A percentile compares a stretch with the other conserved stretches of the same genome.
These are phyloP conservation scores for Penicillium cinerascens DNA, from an alignment of 495 filamentous ascomycete species.

Conservation along the genomic window DNA sequence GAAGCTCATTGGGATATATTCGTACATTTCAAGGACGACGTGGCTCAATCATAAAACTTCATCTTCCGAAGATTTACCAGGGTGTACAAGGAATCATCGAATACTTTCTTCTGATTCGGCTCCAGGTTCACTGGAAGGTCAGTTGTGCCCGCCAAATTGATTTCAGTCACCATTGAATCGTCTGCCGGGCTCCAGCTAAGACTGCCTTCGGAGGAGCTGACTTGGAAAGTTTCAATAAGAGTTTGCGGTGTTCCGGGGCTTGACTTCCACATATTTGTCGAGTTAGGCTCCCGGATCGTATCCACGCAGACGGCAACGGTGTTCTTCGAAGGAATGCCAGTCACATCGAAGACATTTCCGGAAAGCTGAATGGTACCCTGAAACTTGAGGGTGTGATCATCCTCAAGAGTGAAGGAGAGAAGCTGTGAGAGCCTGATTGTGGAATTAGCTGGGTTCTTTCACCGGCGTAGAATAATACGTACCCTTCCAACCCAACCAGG, in stretches of 20 bases:
- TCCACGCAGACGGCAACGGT: constrained; percentile 59
- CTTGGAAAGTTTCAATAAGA: constrained; percentile 29
- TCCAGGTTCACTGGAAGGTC: constrained; percentile 28
- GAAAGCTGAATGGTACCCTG: constrained; percentile 45
- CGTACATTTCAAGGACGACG: not conserved
- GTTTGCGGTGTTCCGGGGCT: constrained; percentile 13
- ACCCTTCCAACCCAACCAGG: constrained; percentile 69
- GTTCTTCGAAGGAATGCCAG: constrained; percentile 25
- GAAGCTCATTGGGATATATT: not conserved
- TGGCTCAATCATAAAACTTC: constrained; percentile 24
- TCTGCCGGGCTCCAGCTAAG: constrained; percentile 24
- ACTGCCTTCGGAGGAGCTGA: constrained; percentile 10
- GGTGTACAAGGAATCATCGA: constrained; percentile 60
- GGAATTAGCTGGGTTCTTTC: constrained; percentile 8
- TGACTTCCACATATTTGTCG: constrained; percentile 34
- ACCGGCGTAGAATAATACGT: constrained; percentile 19
- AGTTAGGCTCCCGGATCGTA: constrained; percentile 38
- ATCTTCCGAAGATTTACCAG: constrained; percentile 72
- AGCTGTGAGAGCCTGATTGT: constrained; percentile 55
- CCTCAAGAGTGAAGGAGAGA: constrained; percentile 52
- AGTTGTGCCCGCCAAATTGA: constrained; percentile 36
- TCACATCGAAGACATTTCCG: constrained; percentile 61
- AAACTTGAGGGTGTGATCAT: constrained; percentile 40
- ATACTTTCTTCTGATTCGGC: constrained; percentile 27
- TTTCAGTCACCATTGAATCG: constrained; percentile 18